Percentiles rank a stretch among this genome's conserved stretches.
phyloP scores from a whole-genome alignment of 495 filamentous ascomycete species.

The Penicillium waksmanii region DNA sequence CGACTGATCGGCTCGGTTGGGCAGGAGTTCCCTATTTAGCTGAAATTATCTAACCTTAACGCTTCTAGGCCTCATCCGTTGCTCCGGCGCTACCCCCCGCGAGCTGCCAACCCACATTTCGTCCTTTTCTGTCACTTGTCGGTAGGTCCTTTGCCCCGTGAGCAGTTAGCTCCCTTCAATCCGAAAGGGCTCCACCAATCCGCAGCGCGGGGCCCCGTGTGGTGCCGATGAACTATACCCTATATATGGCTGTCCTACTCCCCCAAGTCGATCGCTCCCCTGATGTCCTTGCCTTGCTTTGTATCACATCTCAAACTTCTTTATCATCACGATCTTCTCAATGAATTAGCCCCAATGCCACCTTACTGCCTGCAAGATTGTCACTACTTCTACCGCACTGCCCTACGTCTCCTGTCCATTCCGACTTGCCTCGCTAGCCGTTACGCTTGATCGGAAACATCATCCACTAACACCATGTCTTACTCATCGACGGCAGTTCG shows the following conservation, averaged over 20 bases:
- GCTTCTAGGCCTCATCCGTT: constrained; percentile 39
- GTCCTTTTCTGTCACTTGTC: constrained; percentile 20
- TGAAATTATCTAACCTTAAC: constrained; percentile 29
- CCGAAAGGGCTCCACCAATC: constrained; percentile 23
- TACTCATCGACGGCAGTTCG: constrained; percentile 49
- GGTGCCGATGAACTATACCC: neutral
- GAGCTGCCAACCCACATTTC: constrained; percentile 19
- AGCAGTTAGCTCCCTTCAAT: constrained; percentile 22
- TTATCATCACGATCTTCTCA: constrained; percentile 1
- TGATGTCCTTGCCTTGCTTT: neutral
- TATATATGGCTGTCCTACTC: constrained; percentile 15
- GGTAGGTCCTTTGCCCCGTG: constrained; percentile 28
- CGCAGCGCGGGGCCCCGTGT: constrained; percentile 6
- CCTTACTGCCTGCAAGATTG: constrained; percentile 83
- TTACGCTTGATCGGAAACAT: constrained; percentile 60
- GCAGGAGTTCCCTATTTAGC: constrained; percentile 6
- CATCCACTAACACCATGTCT: constrained; percentile 52
- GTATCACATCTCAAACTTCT: neutral
- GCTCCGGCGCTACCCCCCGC: constrained; percentile 37
- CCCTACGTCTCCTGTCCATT: constrained; percentile 80
- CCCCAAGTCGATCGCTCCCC: neutral
- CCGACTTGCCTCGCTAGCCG: constrained; percentile 73
- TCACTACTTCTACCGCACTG: constrained; percentile 90
- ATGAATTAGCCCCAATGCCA: constrained; percentile 64
- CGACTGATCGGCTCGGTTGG: neutral